phyloP scores from a whole-genome alignment of 768 basidiomycete genomes.

The Mycena albidolilacea region DNA sequence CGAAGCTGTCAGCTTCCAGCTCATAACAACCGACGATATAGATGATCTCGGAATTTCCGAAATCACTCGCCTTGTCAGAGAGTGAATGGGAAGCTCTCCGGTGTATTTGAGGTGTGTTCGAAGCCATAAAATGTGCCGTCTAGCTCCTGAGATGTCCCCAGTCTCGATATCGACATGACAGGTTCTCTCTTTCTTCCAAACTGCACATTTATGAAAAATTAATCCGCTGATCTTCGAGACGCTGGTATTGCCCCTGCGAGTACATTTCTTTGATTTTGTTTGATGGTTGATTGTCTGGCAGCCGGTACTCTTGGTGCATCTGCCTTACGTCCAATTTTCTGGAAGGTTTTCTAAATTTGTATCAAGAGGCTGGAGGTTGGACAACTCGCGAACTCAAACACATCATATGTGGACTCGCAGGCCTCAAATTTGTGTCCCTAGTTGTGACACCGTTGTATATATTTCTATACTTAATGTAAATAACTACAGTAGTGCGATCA shows the following conservation, averaged over 20 bases:
- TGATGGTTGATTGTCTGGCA: slow-evolving; percentile 44
- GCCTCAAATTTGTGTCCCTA: slow-evolving; percentile 83
- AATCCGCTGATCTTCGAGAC: slow-evolving; percentile 54
- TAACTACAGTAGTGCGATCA: too few relatives aligned
- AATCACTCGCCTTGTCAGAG: slow-evolving; percentile 79
- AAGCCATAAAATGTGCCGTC: background rate
- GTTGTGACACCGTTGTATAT: too few relatives aligned
- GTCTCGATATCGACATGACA: slow-evolving; percentile 87
- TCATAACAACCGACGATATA: slow-evolving; percentile 87
- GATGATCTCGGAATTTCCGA: slow-evolving; percentile 83
- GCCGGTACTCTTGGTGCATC: slow-evolving; percentile 76
- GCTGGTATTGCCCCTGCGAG: slow-evolving; percentile 86
- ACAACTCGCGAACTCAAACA: slow-evolving; percentile 87
- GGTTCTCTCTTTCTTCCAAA: slow-evolving; percentile 56
- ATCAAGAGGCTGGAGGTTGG: slow-evolving; percentile 84
- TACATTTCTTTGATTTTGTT: slow-evolving; percentile 51
- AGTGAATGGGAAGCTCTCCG: slow-evolving; percentile 79
- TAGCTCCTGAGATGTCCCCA: slow-evolving; percentile 42
- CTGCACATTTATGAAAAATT: background rate
- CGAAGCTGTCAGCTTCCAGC: slow-evolving; percentile 79
- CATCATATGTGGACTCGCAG: slow-evolving; percentile 83
- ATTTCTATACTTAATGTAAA: too few relatives aligned
- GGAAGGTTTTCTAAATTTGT: background rate
- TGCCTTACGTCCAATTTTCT: background rate
- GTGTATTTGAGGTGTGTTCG: slow-evolving; percentile 80